These are phyloP conservation scores for Globisporangium yorkense DNA, from an alignment of 352 stramenopile species.

Conservation along the genomic window DNA sequence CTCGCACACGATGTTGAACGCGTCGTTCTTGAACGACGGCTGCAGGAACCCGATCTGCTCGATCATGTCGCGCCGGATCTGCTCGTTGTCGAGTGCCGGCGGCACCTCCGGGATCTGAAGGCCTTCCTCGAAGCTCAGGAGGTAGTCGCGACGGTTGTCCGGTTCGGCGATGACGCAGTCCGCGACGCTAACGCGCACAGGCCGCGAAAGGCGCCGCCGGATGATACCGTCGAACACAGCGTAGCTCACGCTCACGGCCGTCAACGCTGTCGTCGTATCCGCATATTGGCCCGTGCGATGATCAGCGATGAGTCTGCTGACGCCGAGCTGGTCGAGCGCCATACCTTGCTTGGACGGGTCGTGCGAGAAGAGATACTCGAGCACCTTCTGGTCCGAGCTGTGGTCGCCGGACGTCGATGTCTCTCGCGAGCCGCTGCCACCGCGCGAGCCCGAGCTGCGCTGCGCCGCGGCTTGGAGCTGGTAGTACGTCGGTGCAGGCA, in stretches of 20 bases:
- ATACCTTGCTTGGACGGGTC: conserved; percentile 21
- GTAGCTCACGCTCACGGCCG: conserved; percentile 9
- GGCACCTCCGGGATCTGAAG: conserved; percentile 22
- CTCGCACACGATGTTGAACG: conserved; percentile 23
- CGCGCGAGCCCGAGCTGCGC: conserved; percentile 8
- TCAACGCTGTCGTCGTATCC: not conserved
- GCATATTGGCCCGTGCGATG: not conserved
- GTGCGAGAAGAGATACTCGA: conserved; percentile 31
- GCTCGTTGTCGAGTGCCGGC: conserved; percentile 14
- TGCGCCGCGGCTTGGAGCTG: conserved; percentile 13
- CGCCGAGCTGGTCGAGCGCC: conserved; percentile 19
- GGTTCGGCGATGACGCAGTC: conserved; percentile 20
- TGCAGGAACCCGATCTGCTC: conserved; percentile 18
- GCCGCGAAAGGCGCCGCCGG: conserved; percentile 8
- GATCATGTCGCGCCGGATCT: conserved; percentile 21
- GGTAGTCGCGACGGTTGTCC: conserved; percentile 18
- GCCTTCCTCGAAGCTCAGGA: conserved; percentile 27
- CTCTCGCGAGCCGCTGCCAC: conserved; percentile 7
- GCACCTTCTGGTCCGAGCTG: conserved; percentile 16
- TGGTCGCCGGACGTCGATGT: conserved; percentile 13
- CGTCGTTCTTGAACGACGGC: conserved; percentile 8
- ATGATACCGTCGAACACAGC: conserved; percentile 17
- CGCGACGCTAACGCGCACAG: conserved; percentile 11
- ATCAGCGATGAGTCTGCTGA: conserved; percentile 8
- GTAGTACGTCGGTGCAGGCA: conserved; percentile 13